These are phyloP conservation scores for Fraxinus pennsylvanica DNA, from an alignment of 257 asterid species.

Conservation along the genomic window DNA sequence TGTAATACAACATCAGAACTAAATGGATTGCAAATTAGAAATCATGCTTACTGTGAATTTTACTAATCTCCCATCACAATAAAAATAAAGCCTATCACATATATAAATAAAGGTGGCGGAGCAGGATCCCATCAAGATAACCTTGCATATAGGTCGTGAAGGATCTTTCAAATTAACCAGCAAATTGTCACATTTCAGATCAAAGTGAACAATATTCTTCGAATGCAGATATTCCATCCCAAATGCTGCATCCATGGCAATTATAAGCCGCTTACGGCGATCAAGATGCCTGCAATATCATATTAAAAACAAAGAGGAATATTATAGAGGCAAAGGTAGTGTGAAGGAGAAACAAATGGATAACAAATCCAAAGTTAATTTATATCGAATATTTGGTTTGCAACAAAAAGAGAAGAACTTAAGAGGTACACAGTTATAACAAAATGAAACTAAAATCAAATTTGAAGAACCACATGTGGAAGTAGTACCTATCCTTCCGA, in stretches of 20 bases:
- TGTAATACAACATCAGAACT: conserved; percentile 23
- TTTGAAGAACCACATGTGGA: conserved; percentile 9
- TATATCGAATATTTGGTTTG: neutral
- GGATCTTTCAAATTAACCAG: conserved; percentile 89
- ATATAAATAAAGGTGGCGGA: neutral
- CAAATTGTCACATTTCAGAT: conserved; percentile 89
- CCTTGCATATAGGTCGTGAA: conserved; percentile 95
- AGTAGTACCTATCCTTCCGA: conserved; percentile 61
- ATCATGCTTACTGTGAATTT: neutral
- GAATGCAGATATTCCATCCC: conserved; percentile 98
- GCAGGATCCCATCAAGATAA: conserved; percentile 19
- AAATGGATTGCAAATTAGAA: conserved; percentile 14
- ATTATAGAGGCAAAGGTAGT: neutral
- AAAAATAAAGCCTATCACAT: neutral
- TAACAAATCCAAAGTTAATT: neutral
- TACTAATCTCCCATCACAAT: neutral
- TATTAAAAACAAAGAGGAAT: conserved; percentile 15
- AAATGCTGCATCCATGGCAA: conserved; percentile 97
- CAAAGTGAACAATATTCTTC: conserved; percentile 91
- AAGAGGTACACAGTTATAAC: neutral
- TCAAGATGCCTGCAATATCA: conserved; percentile 71
- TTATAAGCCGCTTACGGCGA: conserved; percentile 74
- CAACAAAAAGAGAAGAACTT: neutral
- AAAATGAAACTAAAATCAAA: neutral
- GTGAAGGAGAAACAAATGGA: conserved; percentile 4